phyloP scores from a whole-genome alignment of 2,329 filamentous ascomycete genomes.

The Atkinsonella hypoxylon region DNA sequence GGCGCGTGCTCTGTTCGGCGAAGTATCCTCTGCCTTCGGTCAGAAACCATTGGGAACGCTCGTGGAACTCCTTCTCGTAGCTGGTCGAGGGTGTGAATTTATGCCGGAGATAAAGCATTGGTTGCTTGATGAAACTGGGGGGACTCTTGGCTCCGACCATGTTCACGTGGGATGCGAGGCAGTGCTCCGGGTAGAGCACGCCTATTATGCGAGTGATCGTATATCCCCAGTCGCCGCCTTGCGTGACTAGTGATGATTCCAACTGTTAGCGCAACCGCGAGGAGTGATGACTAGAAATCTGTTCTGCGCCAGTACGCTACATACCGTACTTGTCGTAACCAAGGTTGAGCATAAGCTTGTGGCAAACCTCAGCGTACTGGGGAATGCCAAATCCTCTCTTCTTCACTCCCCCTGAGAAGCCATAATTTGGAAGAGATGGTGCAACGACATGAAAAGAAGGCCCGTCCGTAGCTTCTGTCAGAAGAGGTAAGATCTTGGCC shows the following conservation, averaged over 20 bases:
- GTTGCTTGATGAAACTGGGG: constrained; percentile 38
- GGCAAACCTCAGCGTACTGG: constrained; percentile 40
- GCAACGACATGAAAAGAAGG: constrained; percentile 44
- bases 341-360: constrained; percentile 57
- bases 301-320: not conserved
- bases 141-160: constrained; percentile 37
- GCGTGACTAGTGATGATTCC: constrained; percentile 30
- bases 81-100: constrained; percentile 39
- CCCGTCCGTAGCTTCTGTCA: constrained; percentile 22
- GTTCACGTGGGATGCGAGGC: constrained; percentile 44
- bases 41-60: constrained; percentile 44
- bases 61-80: constrained; percentile 27
- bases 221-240: constrained; percentile 63
- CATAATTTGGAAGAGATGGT: constrained; percentile 45
- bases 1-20: constrained; percentile 44
- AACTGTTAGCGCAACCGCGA: too few relatives aligned
- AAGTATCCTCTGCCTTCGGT: constrained; percentile 33
- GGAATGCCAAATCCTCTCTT: constrained; percentile 20
- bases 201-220: constrained; percentile 52
- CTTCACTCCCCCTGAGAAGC: constrained; percentile 18
- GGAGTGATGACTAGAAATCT: too few relatives aligned
- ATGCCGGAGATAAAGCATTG: constrained; percentile 41
- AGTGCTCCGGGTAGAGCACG: constrained; percentile 38
- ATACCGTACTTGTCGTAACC: constrained; percentile 36
- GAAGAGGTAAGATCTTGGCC: constrained; percentile 43